Evolutionary conservation across 306 rosid genomes (phyloP), one percentile per base, ranked within the genome.

Genomic region (Vicia sativa): DNA sequence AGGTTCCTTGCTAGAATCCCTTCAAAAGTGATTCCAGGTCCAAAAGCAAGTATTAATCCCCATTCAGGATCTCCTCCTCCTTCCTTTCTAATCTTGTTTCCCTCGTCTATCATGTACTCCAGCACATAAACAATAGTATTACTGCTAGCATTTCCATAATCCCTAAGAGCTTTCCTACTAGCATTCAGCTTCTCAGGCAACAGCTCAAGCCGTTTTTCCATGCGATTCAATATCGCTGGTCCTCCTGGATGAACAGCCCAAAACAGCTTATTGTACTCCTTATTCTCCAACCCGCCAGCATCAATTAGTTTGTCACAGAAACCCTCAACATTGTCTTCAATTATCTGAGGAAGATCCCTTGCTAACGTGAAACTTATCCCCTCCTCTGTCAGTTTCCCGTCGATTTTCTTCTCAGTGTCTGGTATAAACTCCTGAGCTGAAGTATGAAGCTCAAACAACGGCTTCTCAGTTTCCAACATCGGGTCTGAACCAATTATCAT

Each of bases 181-280:
- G 97, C 92, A 69, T 65, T 78, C 71, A 90, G 74, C 80, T 90
- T 93, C 65, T 87, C 89, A 0, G 95, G 97, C 8, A 44, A 65
- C 87, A 93, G 49, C 54, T 93, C 91, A n/a, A 90, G 91, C 41
- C 82, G 74, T 77, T 88, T 93, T 71, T 93, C 99, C 8, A 86
- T 53, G 1, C 86, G 76, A n/a, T 90, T 90, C 86, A 93, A 68
- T 65, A 90, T 90, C 21, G 99, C 97, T 12, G 97, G 97, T 4
- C 92, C 97, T 1, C 96, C 92, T 0, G 96, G 99, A 87, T 90
- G 97, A 7, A 93, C 95, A 3, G 95, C 97, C 97, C 96, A 90
- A 29, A 93, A 90, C 66, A 93, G 26, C 73, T 85, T 69, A 70
- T 85, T 88, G 43, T 85, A 88, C 16, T 80, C 82, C 81, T 88